Base-by-base conservation (phyloP, 768 basidiomycete genomes). In the Termitomyces sp. region DNA sequence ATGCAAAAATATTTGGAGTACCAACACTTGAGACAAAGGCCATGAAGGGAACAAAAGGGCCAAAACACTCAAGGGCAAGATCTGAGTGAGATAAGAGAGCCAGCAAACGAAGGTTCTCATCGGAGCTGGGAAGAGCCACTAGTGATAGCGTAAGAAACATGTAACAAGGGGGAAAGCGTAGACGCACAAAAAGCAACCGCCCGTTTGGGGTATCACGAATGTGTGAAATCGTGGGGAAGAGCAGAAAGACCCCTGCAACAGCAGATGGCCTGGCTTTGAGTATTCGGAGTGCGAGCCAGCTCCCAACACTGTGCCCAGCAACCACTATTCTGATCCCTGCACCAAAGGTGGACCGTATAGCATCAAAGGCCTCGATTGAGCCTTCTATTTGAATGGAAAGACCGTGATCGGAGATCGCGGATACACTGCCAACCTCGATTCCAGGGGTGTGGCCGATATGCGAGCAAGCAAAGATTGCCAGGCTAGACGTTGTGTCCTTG, bases 221-320 rank as follows among this genome's bases (percentile, higher is more conserved):
- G 64, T 85, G 71, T 2, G 79, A 78, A 34, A 91, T 72, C 0
- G 89, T 83, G 0, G 90, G 91, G 68, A 87, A 89, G 8, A 94
- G 73, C 53, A 91, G 65, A 59, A 88, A 85, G 2, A 74, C 70
- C 4, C 74, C 73, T 12, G 72, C 56, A 17, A 83, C 66, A 16
- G 63, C 59, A 16, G 68, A 53, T 14, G 72, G 66, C 48, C 79
- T 72, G 16, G 68, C 68, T 68, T 84, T 83, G 52, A 86, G 61
- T 8, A 83, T 71, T 73, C 90, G 81, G 30, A 82, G 64, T 4
- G 77, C 66, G 51, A 92, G 73, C 88, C 89, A 93, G 1, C 81
- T 71, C 1, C 90, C 90, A 14, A 91, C 80, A 53, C 86, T 89
- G 59, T 92, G 89, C 9, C 84, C 86, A 21, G 78, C 65, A 0